These are phyloP conservation scores for Puccinellia tenuiflora DNA, from an alignment of 176 grass and related monocot genomes.

Conservation along the genomic window DNA sequence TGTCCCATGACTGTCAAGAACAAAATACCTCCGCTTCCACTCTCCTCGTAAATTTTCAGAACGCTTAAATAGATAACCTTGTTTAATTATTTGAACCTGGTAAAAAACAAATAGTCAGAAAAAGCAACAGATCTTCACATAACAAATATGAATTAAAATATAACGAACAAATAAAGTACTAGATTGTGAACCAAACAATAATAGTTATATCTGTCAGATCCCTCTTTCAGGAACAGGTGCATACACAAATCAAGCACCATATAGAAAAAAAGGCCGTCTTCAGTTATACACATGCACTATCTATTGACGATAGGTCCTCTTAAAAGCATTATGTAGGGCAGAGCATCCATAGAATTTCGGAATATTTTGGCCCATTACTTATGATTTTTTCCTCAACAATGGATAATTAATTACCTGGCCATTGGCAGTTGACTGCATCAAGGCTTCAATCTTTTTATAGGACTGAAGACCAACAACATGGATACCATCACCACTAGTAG, in stretches of 20 bases:
- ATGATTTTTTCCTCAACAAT: conserved; percentile 8
- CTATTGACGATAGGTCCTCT: not conserved
- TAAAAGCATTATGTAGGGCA: not conserved
- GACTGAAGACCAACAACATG: conserved; percentile 88
- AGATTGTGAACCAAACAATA: conserved; percentile 21
- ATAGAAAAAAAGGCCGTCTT: not conserved
- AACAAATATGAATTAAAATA: not conserved
- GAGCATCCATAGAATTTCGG: not conserved
- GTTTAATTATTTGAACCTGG: conserved; percentile 98
- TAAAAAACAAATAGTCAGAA: not conserved
- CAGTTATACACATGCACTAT: not conserved
- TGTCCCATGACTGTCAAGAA: conserved; percentile 86
- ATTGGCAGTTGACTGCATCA: conserved; percentile 85
- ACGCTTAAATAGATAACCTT: conserved; percentile 91
- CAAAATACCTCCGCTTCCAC: conserved; percentile 95
- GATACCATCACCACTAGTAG: conserved; percentile 83
- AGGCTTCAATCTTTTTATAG: conserved; percentile 88
- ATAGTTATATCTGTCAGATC: not conserved
- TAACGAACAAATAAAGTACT: conserved; percentile 6
- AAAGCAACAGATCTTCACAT: not conserved
- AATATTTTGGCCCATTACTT: not conserved
- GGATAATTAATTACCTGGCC: conserved; percentile 62
- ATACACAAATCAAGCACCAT: not conserved
- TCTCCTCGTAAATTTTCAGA: conserved; percentile 77
- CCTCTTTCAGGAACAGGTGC: conserved; percentile 5